A percentile compares a stretch with the other conserved stretches of the same genome.
Conservation (phyloP, 1,284 basidiomycete species). For the Ustilago tritici region DNA sequence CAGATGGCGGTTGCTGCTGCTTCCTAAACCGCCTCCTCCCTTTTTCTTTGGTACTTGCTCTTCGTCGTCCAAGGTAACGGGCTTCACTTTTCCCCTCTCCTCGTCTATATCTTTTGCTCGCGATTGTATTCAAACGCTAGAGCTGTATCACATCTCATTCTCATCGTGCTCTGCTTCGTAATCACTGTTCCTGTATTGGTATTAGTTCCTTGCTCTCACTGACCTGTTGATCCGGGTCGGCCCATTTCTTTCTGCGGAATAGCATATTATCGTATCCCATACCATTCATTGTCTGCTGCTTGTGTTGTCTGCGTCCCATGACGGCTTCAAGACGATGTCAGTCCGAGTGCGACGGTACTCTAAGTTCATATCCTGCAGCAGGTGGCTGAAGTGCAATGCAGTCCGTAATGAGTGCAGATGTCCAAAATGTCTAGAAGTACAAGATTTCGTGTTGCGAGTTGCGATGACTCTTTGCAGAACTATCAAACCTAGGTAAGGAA, state of each 20-base stretch:
- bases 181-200: conserved; percentile 6
- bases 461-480: not conserved
- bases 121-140: not conserved
- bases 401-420: not conserved
- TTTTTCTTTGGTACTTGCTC: not conserved
- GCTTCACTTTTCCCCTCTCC: conserved; percentile 5
- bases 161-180: not conserved
- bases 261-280: not conserved
- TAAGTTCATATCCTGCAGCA: not conserved
- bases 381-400: not conserved
- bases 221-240: conserved; percentile 26
- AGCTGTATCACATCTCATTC: not conserved
- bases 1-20: conserved; percentile 45
- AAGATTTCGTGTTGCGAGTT: not conserved
- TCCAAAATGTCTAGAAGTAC: conserved; percentile 2
- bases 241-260: not conserved
- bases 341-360: too few species aligned
- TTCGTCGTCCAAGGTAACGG: conserved; percentile 10
- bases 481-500: conserved; percentile 3
- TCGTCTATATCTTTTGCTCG: not conserved
- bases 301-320: not conserved
- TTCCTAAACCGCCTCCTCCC: conserved; percentile 1
- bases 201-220: not conserved
- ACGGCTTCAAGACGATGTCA: too few species aligned
- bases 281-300: not conserved